Evolutionary conservation across 2,329 filamentous ascomycete species (phyloP).

Genomic region (Apiospora marii): DNA sequence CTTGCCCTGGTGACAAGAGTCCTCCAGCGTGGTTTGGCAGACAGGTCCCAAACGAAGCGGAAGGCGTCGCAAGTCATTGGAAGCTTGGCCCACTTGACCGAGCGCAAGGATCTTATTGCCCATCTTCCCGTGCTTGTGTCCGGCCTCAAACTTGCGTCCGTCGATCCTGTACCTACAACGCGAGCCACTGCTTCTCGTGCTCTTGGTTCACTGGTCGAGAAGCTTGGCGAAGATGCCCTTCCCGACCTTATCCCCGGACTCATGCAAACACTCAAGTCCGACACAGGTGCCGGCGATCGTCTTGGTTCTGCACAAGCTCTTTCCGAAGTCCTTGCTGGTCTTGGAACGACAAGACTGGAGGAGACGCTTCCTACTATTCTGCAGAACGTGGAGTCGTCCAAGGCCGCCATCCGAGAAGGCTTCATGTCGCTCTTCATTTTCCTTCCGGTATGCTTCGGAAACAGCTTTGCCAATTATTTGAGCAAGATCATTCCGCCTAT

Average conservation of each 20-base stretch:
- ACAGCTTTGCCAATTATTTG: constrained; percentile 96
- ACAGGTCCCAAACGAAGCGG: constrained; percentile 92
- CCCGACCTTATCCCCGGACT: constrained; percentile 97
- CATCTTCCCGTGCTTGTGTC: constrained; percentile 93
- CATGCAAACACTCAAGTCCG: constrained; percentile 97
- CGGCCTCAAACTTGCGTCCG: constrained; percentile 85
- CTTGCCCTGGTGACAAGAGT: constrained; percentile 95
- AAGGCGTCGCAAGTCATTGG: constrained; percentile 98
- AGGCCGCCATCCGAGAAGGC: constrained; percentile 89
- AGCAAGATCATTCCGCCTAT: constrained; percentile 96
- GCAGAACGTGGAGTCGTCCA: constrained; percentile 92
- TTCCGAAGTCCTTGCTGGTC: constrained; percentile 91
- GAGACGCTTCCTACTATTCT: constrained; percentile 96
- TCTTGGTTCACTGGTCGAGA: constrained; percentile 95
- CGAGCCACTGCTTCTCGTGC: constrained; percentile 96
- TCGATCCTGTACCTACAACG: constrained; percentile 96
- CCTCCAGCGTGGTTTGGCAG: constrained; percentile 87
- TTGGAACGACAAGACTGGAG: constrained; percentile 91
- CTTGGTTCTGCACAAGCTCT: constrained; percentile 96
- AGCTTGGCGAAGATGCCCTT: constrained; percentile 94
- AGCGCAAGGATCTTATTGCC: constrained; percentile 89
- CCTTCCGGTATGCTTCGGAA: constrained; percentile 97
- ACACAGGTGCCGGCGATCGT: constrained; percentile 94
- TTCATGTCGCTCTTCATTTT: constrained; percentile 99
- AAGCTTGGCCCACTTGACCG: constrained; percentile 94